Percentiles rank a stretch among this genome's conserved stretches.
These are phyloP conservation scores for Cyberlindnera mississippiensis DNA, from an alignment of 805 yeast species.

Conservation along the genomic window DNA sequence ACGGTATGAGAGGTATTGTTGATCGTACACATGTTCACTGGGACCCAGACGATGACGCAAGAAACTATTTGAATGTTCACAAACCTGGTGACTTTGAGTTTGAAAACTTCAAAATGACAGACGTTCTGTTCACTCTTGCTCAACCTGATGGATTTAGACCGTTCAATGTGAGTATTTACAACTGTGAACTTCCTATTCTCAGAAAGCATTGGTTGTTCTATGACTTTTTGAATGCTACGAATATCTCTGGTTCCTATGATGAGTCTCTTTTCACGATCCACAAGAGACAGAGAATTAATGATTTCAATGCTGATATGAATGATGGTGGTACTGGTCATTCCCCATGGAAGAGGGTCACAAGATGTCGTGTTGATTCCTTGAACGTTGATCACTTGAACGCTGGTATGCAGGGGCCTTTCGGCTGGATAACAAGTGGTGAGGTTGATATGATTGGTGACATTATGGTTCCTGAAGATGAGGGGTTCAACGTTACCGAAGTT, in stretches of 20 bases:
- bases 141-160: conserved; percentile 84
- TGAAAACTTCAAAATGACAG: conserved; percentile 77
- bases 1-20: conserved; percentile 87
- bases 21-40: conserved; percentile 86
- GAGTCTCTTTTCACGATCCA: conserved; percentile 91
- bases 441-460: conserved; percentile 94
- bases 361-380: conserved; percentile 81
- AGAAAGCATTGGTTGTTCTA: conserved; percentile 92
- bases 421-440: conserved; percentile 91
- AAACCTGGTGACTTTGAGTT: conserved; percentile 92
- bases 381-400: conserved; percentile 85
- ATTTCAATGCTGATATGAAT: conserved; percentile 31
- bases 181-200: conserved; percentile 72
- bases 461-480: conserved; percentile 67
- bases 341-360: conserved; percentile 60
- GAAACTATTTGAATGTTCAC: conserved; percentile 68
- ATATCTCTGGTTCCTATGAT: conserved; percentile 88
- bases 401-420: conserved; percentile 92
- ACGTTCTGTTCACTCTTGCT: conserved; percentile 71
- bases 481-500: conserved; percentile 45
- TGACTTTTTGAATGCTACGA: conserved; percentile 80
- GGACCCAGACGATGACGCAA: conserved; percentile 79
- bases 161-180: conserved; percentile 82
- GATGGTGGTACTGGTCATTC: conserved; percentile 19
- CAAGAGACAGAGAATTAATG: conserved; percentile 59